Evolutionary conservation across 768 basidiomycete species (phyloP).

Genomic region (Suillus hirtellus): DNA sequence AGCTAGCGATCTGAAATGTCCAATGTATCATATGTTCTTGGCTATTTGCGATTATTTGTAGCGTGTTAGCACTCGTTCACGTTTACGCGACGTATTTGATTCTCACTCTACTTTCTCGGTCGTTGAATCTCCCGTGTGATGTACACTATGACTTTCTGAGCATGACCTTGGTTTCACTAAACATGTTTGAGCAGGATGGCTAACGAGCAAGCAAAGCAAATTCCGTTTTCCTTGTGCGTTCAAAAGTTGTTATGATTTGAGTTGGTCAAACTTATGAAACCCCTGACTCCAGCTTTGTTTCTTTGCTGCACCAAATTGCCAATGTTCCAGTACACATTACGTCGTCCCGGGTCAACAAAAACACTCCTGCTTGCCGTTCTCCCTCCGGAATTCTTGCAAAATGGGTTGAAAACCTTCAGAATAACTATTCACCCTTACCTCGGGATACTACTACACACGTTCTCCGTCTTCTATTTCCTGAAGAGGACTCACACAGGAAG

Average conservation of each 20-base stretch:
- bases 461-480: conserved; percentile 82
- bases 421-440: conserved; percentile 49
- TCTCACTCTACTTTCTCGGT: neutral
- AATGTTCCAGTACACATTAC: conserved; percentile 24
- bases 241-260: neutral
- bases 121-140: neutral
- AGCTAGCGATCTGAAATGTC: conserved; percentile 3
- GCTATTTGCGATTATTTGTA: neutral
- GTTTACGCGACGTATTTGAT: neutral
- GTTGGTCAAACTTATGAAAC: conserved; percentile 6
- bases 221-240: conserved; percentile 49
- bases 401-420: conserved; percentile 47
- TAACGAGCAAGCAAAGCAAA: conserved; percentile 12
- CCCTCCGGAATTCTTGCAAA: conserved; percentile 41
- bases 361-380: conserved; percentile 26
- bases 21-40: neutral
- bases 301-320: conserved; percentile 49
- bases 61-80: neutral
- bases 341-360: conserved; percentile 17
- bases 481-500: conserved; percentile 69
- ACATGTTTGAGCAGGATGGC: neutral
- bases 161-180: neutral
- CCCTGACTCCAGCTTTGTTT: conserved; percentile 43
- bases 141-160: neutral
- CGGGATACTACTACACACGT: conserved; percentile 55